These are phyloP conservation scores for Leishmania arabica DNA, from an alignment of 208 protist genomes.

Conservation along the genomic window DNA sequence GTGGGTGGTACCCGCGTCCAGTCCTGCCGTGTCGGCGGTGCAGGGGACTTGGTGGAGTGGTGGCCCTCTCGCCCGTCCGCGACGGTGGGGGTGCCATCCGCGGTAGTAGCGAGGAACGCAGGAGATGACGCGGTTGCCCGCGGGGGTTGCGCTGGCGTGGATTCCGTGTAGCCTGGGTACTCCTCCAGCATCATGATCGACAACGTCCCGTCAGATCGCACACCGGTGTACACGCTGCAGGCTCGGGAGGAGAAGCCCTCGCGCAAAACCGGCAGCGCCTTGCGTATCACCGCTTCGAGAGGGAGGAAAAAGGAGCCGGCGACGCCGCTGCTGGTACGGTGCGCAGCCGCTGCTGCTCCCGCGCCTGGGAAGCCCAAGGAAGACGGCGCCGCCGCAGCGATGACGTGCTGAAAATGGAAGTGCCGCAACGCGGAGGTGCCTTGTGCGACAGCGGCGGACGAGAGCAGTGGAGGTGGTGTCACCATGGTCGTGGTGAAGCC, in stretches of 20 bases:
- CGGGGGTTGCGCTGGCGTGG: not conserved
- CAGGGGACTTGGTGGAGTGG: not conserved
- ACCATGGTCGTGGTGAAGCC: not conserved
- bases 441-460: not conserved
- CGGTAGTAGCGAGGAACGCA: not conserved
- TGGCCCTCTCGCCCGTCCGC: not conserved
- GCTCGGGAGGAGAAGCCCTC: conserved; percentile 17
- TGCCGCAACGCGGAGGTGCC: not conserved
- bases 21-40: not conserved
- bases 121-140: not conserved
- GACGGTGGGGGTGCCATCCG: not conserved
- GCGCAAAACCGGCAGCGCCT: conserved; percentile 14
- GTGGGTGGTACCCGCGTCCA: not conserved
- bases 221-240: conserved; percentile 19
- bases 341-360: not conserved
- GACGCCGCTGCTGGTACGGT: not conserved
- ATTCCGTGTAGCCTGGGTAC: conserved; percentile 5
- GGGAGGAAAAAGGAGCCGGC: not conserved
- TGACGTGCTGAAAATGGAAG: not conserved
- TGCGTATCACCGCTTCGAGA: conserved; percentile 11
- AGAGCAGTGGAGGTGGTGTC: not conserved
- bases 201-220: conserved; percentile 17
- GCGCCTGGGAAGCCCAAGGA: conserved; percentile 9
- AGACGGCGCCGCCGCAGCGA: not conserved
- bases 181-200: conserved; percentile 24